Base-by-base conservation (phyloP, 2,329 filamentous ascomycete species). In the Penicillium oxalicum region DNA sequence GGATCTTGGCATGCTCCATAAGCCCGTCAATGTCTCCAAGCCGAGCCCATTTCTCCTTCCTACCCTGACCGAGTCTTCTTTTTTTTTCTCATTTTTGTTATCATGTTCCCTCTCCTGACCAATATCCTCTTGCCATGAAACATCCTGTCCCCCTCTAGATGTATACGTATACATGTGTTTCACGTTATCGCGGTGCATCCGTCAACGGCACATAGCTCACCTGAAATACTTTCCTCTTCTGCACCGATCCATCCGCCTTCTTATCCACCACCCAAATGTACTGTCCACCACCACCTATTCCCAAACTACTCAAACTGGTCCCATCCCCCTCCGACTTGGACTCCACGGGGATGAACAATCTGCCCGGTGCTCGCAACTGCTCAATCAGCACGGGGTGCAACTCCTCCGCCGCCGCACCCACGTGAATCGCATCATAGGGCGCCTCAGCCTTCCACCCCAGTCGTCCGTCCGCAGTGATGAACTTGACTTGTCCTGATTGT, bases 381-480 rank as follows among this genome's bases (percentile, higher is more conserved):
- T 83, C 79, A 40, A 95, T 70, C 56, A 97, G 70, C 50, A 80
- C 78, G 13, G 79, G 64, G 65, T 95, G 91, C 47, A 95, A 71
- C 62, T 82, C 79, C 25, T 73, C 78, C 0, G 91, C 91, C 6
- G 89, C 87, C 0, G 93, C 93, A 0, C 93, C 93, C 2, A 97
- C 93, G 65, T 97, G 93, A 51, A 98, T 97, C 2, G 87, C 91
- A 76, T 97, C 89, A 77, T 91, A 98, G 0, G 82, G 52, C 72
- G 80, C 60, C 61, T 71, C 48, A 70, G 77, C 78, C 2, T 75
- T 61, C 77, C 79, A 85, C 1, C 86, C 86, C 53, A 79, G 76
- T 4, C 87, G 70, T 1, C 86, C 87, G 70, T 96, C 91, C 0
- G 83, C 90, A 0, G 82, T 76, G 1, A 91, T 76, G 62, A 94